Base-by-base conservation (phyloP, 495 filamentous ascomycete genomes). In the Tuber magnatum region DNA sequence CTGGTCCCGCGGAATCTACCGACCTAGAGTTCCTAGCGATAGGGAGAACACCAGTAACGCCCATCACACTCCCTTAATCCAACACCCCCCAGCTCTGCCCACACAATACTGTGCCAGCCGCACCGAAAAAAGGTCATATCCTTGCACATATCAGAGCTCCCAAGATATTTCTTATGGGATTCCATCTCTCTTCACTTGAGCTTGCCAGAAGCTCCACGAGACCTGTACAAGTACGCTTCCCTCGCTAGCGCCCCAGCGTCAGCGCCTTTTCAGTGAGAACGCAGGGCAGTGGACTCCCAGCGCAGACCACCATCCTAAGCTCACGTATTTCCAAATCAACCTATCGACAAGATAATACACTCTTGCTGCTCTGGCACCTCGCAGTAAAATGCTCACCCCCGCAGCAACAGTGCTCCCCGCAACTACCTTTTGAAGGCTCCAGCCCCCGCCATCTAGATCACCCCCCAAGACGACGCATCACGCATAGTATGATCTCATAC, bases 141-240 rank as follows among this genome's bases (percentile, higher is more conserved):
- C 22, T 1, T 20, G 1, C 44, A 48, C 44, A 8, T 6, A 48
- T 20, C 44, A 22, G 44, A 24, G 18, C 44, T 22, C 44, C 16
- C 16, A 5, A 20, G 44, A 48, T 18, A 20, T 48, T 48, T 7
- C 44, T 0, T 22, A 22, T 22, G 7, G 1, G 20, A 24, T 48
- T 48, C 6, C n/a, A n/a, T n/a, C n/a, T n/a, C n/a, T n/a, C n/a
- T n/a, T n/a, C n/a, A n/a, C n/a, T n/a, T n/a, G n/a, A n/a, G n/a
- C n/a, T n/a, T n/a, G n/a, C n/a, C n/a, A n/a, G 22, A 5, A n/a
- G 22, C 46, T 51, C 6, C 22, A n/a, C 22, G 8, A 10, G 3
- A 10, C 1, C 22, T 2, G 1, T n/a, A 0, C 8, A 48, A 0
- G n/a, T n/a, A n/a, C n/a, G n/a, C n/a, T n/a, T n/a, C 7, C 10